Percentiles rank a stretch among this genome's conserved stretches.
Conservation (phyloP, 2,329 filamentous ascomycete species). For the Penicillium sp. region DNA sequence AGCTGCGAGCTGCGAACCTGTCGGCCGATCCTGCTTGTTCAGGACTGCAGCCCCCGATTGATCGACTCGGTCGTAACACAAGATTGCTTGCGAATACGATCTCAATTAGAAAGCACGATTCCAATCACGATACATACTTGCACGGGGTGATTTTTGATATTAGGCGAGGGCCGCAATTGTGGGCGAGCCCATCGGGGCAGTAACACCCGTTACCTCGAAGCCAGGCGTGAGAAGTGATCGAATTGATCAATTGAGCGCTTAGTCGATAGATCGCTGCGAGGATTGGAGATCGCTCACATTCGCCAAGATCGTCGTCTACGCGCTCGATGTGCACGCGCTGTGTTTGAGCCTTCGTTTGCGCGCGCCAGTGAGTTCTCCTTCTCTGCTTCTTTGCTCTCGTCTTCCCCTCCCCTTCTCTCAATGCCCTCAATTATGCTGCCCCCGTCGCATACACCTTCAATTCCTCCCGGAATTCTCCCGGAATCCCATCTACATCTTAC, state of each 20-base stretch:
- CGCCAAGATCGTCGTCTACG: conserved; percentile 12
- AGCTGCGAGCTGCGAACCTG: background rate
- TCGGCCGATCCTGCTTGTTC: background rate
- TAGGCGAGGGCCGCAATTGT: background rate
- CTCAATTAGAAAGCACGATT: background rate
- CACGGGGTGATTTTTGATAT: too few relatives aligned
- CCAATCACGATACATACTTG: too few relatives aligned
- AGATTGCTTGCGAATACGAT: background rate
- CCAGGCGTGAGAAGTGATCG: background rate
- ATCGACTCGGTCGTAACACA: background rate
- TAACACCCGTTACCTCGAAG: background rate
- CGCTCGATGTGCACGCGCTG: conserved; percentile 31
- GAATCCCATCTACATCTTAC: conserved; percentile 1
- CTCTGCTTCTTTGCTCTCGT: conserved; percentile 2
- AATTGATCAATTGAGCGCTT: conserved; percentile 13
- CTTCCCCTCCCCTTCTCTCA: background rate
- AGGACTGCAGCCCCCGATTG: background rate
- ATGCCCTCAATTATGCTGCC: background rate
- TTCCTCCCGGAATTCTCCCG: background rate
- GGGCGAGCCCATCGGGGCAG: background rate
- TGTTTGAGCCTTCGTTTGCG: conserved; percentile 34
- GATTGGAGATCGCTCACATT: background rate
- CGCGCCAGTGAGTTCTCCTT: conserved; percentile 32
- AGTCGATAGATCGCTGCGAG: too few relatives aligned
- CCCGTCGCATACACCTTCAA: background rate